Conservation (phyloP, 2,329 filamentous ascomycete genomes). For the Cercospora zeina region DNA sequence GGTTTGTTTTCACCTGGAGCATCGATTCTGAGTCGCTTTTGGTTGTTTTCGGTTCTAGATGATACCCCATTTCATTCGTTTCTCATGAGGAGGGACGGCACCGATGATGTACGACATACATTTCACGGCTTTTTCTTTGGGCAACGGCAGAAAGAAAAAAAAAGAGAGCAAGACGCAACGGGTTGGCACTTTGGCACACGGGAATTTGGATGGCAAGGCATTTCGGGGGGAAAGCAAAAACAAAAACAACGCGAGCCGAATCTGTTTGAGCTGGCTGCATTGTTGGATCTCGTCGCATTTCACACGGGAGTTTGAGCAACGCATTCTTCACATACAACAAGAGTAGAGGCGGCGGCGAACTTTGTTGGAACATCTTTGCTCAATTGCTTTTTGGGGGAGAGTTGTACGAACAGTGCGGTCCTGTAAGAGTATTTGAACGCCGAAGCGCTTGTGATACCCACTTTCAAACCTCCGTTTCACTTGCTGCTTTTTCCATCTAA, state of each 20-base stretch:
- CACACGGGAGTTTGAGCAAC: background rate
- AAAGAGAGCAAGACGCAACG: too few species aligned
- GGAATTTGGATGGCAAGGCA: conserved; percentile 3
- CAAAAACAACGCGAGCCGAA: background rate
- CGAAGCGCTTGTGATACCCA: background rate
- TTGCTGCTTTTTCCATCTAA: conserved; percentile 1
- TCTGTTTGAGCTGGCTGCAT: conserved; percentile 1
- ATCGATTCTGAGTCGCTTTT: conserved; percentile 7
- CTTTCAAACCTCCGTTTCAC: background rate
- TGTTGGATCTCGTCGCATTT: background rate
- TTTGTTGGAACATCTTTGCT: background rate
- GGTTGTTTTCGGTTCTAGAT: conserved; percentile 11
- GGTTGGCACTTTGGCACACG: background rate
- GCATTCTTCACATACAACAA: background rate
- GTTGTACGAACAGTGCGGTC: background rate
- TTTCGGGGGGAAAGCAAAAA: background rate
- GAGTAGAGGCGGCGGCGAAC: background rate
- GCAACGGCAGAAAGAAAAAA: conserved; percentile 5
- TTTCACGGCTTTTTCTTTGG: background rate
- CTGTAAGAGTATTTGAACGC: background rate
- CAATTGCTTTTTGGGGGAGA: background rate
- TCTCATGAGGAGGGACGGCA: conserved; percentile 3
- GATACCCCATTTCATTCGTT: conserved; percentile 22
- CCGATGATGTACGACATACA: conserved; percentile 7
- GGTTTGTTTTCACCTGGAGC: conserved; percentile 1